Evolutionary conservation across 2,329 filamentous ascomycete species (phyloP).

Genomic region (Fonsecaea multimorphosa): DNA sequence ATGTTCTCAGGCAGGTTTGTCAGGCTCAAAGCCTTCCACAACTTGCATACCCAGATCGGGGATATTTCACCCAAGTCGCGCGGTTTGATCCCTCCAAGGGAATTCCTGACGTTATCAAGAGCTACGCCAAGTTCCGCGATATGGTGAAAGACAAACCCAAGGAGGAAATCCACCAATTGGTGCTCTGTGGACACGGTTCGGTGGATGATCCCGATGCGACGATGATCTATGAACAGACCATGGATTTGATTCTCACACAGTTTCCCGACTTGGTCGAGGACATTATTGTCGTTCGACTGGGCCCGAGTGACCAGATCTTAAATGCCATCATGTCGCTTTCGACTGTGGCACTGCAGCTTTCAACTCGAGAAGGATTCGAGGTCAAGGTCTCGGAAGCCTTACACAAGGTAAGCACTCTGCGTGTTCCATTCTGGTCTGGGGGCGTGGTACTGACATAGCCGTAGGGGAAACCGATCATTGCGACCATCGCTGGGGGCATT

Average conservation of each 20-base stretch:
- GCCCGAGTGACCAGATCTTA: conserved; percentile 78
- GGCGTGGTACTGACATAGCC: conserved; percentile 13
- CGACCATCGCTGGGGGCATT: conserved; percentile 77
- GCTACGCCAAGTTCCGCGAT: conserved; percentile 74
- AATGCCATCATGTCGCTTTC: conserved; percentile 76
- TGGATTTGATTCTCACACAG: conserved; percentile 67
- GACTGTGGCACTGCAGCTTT: conserved; percentile 77
- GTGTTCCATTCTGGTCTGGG: too few species aligned
- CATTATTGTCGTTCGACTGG: conserved; percentile 76
- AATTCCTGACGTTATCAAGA: conserved; percentile 75
- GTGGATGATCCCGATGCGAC: conserved; percentile 81
- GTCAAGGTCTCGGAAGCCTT: conserved; percentile 85
- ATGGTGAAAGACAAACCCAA: conserved; percentile 59
- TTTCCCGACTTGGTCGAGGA: conserved; percentile 68
- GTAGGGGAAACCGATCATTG: conserved; percentile 74
- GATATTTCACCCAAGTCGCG: conserved; percentile 79
- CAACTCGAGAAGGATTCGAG: conserved; percentile 82
- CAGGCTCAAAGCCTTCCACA: conserved; percentile 58
- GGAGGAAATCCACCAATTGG: conserved; percentile 69
- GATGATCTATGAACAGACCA: conserved; percentile 73
- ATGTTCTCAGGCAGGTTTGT: conserved; percentile 72
- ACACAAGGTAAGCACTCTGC: conserved; percentile 59
- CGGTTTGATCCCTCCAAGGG: conserved; percentile 86
- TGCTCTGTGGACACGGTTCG: conserved; percentile 79
- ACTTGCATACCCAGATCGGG: conserved; percentile 64